These are phyloP conservation scores for Stachybotrys echinatus DNA, from an alignment of 2,329 filamentous ascomycete genomes.

Conservation along the genomic window DNA sequence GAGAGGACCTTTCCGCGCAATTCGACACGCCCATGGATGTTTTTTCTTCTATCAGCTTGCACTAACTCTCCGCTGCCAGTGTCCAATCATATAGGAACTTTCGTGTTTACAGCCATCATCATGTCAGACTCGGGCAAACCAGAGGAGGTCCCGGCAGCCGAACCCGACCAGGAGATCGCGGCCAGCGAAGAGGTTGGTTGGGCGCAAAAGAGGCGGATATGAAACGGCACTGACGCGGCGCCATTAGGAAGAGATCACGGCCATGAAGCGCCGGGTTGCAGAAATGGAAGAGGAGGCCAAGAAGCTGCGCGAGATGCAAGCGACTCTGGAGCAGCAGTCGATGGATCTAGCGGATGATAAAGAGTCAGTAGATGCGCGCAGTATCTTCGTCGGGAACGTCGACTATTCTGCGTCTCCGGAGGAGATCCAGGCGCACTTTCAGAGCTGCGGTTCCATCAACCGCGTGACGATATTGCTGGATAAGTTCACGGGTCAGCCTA, in stretches of 20 bases:
- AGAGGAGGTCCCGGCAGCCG: conserved; percentile 21
- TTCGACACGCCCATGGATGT: no score
- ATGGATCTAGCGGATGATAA: conserved; percentile 85
- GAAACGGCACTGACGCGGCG: conserved; percentile 24
- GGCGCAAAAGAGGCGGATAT: conserved; percentile 20
- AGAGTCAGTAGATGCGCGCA: conserved; percentile 90
- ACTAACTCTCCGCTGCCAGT: no score
- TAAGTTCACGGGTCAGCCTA: conserved; percentile 98
- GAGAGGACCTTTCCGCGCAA: no score
- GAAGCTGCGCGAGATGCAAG: conserved; percentile 83
- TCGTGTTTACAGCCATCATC: conserved; percentile 3
- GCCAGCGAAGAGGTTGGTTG: conserved; percentile 30
- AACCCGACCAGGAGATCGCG: conserved; percentile 23
- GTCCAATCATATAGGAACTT: no score
- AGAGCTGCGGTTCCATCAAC: conserved; percentile 95
- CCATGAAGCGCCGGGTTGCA: conserved; percentile 80
- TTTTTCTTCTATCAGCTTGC: background rate
- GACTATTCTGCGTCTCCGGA: conserved; percentile 96
- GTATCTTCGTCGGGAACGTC: conserved; percentile 97
- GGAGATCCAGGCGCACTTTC: conserved; percentile 95
- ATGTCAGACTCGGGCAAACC: conserved; percentile 28
- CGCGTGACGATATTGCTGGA: conserved; percentile 95
- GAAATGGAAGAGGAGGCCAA: conserved; percentile 90
- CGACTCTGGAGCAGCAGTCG: conserved; percentile 76
- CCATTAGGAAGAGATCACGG: conserved; percentile 69